Evolutionary conservation across 352 stramenopile species (phyloP), one percentile per base, ranked within the genome.

Genomic region (Lagenidium giganteum): DNA sequence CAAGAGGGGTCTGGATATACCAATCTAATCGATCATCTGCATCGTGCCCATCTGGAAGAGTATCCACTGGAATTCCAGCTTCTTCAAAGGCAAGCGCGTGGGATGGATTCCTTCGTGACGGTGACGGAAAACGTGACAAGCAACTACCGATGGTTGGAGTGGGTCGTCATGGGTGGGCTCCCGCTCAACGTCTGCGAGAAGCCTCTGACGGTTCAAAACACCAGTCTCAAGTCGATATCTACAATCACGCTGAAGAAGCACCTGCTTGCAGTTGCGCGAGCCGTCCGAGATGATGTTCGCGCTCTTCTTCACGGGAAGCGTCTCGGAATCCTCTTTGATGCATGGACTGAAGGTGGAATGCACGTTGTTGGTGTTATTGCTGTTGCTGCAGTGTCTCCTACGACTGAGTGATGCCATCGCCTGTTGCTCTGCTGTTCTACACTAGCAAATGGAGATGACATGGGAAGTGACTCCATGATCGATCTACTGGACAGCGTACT

Each of bases 391-490:
- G n/a, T n/a, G n/a, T n/a, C n/a, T n/a, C n/a, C n/a, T n/a, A n/a
- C n/a, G n/a, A n/a, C n/a, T n/a, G n/a, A n/a, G n/a, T n/a, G n/a
- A n/a, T n/a, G n/a, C n/a, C n/a, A n/a, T n/a, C n/a, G n/a, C n/a
- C n/a, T 38, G n/a, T 22, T 55, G 18, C 17, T 64, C 6, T 47
- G 9, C n/a, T 64, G 54, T 34, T 42, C 54, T 5, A 47, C 47
- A 11, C 21, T 57, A 8, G 13, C 14, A 20, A 16, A 57, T 21
- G 53, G 52, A 13, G n/a, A 27, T 3, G 43, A 54, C 17, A 59
- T 58, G 43, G 35, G 30, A 9, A 17, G 33, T n/a, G 48, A 47
- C 3, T 9, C 48, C 3, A 47, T 46, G 17, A 51, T 63, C 20
- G 32, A 54, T n/a, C 20, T 54, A 2, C 13, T 63, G 0, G 47